These are phyloP conservation scores for Austroboletus novae-zelandiae DNA, from an alignment of 1,284 basidiomycete genomes.

Conservation along the genomic window DNA sequence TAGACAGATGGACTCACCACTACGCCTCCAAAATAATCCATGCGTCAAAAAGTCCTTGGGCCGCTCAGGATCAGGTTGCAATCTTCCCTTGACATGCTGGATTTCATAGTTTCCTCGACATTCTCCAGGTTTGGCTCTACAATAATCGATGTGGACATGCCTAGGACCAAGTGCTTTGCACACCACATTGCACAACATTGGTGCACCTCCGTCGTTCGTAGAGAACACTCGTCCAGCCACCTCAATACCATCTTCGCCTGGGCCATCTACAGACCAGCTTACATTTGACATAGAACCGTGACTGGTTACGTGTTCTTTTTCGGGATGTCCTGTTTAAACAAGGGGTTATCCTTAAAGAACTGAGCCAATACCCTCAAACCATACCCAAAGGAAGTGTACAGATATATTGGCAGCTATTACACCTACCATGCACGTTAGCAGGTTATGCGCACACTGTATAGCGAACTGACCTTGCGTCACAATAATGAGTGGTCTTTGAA, in stretches of 20 bases:
- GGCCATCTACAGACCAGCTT: conserved; percentile 52
- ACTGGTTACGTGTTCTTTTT: conserved; percentile 56
- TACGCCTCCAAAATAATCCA: conserved; percentile 51
- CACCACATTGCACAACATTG: conserved; percentile 60
- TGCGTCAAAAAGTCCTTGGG: conserved; percentile 58
- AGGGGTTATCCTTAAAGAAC: neutral
- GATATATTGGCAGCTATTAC: conserved; percentile 53
- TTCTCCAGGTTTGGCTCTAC: conserved; percentile 36
- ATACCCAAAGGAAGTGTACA: conserved; percentile 54
- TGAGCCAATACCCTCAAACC: neutral
- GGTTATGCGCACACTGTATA: neutral
- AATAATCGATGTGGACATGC: conserved; percentile 57
- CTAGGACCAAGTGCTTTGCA: conserved; percentile 31
- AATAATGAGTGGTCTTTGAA: conserved; percentile 43
- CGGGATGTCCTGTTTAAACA: conserved; percentile 45
- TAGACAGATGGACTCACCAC: conserved; percentile 39
- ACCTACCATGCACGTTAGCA: conserved; percentile 33
- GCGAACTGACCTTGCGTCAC: conserved; percentile 41
- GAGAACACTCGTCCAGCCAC: conserved; percentile 53
- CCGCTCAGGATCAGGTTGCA: conserved; percentile 43
- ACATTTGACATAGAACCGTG: conserved; percentile 62
- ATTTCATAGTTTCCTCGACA: conserved; percentile 42
- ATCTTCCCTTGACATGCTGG: conserved; percentile 41
- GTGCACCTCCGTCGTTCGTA: conserved; percentile 54
- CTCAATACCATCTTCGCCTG: conserved; percentile 44